Conservation (phyloP, 768 basidiomycete species). For the Zangia roseola region DNA sequence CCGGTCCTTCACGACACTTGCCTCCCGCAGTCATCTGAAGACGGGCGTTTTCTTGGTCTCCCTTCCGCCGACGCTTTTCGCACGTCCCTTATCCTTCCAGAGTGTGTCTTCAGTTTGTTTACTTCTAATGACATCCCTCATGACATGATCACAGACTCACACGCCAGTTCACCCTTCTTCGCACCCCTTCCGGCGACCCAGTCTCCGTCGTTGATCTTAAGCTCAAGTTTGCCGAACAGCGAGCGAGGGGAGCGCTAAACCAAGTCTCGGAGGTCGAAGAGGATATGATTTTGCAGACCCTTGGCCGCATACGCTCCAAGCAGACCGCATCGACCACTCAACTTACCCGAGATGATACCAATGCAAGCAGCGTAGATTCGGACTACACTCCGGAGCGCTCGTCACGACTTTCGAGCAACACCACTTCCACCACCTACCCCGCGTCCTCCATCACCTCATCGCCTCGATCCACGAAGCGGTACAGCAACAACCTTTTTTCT, state of each 20-base stretch:
- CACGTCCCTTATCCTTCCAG: constrained; percentile 81
- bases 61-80: constrained; percentile 77
- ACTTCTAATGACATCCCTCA: constrained; percentile 7
- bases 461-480: constrained; percentile 58
- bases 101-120: constrained; percentile 49
- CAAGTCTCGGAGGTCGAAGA: constrained; percentile 81
- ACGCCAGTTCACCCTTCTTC: constrained; percentile 79
- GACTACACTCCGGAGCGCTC: constrained; percentile 33
- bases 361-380: constrained; percentile 24
- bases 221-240: constrained; percentile 70
- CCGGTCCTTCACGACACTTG: constrained; percentile 36
- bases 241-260: constrained; percentile 63
- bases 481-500: constrained; percentile 85
- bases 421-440: constrained; percentile 36
- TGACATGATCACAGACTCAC: constrained; percentile 54
- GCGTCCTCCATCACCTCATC: constrained; percentile 42
- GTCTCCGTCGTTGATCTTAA: constrained; percentile 64
- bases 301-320: constrained; percentile 52
- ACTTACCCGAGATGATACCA: constrained; percentile 17
- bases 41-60: constrained; percentile 51
- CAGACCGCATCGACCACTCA: constrained; percentile 22
- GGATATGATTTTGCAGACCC: constrained; percentile 77
- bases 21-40: constrained; percentile 34
- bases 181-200: constrained; percentile 63
- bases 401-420: constrained; percentile 37